A percentile compares a stretch with the other conserved stretches of the same genome.
These are phyloP conservation scores for Porosira glacialis DNA, from an alignment of 352 stramenopile species.

Conservation along the genomic window DNA sequence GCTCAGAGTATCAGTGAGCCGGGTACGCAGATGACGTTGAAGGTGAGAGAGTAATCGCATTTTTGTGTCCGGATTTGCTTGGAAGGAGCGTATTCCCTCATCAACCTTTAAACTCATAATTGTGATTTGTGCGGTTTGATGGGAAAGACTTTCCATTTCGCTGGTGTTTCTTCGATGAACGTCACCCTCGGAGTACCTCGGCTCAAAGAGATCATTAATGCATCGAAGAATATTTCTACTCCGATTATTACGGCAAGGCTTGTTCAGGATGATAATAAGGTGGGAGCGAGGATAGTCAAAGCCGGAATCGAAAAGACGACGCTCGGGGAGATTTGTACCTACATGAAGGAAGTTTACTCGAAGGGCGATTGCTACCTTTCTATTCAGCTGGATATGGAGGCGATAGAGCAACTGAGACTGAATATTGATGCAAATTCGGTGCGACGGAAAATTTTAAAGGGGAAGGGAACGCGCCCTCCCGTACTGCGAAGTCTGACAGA, in stretches of 20 bases:
- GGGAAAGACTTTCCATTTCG: conserved; percentile 99
- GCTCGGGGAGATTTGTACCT: conserved; percentile 88
- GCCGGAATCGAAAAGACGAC: conserved; percentile 98
- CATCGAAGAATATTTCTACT: conserved; percentile 97
- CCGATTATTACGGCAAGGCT: conserved; percentile 99
- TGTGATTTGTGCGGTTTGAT: conserved; percentile 10
- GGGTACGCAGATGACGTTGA: conserved; percentile 99
- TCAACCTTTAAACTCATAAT: no score
- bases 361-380: conserved; percentile 90
- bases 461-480: conserved; percentile 84
- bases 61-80: neutral
- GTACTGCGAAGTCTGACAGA: conserved; percentile 80
- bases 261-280: conserved; percentile 93
- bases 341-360: conserved; percentile 98
- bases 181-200: conserved; percentile 99
- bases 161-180: conserved; percentile 95
- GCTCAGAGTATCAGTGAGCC: conserved; percentile 99
- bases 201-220: conserved; percentile 99
- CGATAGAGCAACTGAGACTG: conserved; percentile 95
- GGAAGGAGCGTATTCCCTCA: neutral
- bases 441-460: conserved; percentile 88
- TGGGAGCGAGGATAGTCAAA: conserved; percentile 96
- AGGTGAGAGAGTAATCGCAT: conserved; percentile 32
- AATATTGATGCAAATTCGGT: conserved; percentile 91
- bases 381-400: conserved; percentile 94